A percentile compares a stretch with the other conserved stretches of the same genome.
Evolutionary conservation across 2,329 filamentous ascomycete species (phyloP).

Genomic region (Penicillium corylophilum): DNA sequence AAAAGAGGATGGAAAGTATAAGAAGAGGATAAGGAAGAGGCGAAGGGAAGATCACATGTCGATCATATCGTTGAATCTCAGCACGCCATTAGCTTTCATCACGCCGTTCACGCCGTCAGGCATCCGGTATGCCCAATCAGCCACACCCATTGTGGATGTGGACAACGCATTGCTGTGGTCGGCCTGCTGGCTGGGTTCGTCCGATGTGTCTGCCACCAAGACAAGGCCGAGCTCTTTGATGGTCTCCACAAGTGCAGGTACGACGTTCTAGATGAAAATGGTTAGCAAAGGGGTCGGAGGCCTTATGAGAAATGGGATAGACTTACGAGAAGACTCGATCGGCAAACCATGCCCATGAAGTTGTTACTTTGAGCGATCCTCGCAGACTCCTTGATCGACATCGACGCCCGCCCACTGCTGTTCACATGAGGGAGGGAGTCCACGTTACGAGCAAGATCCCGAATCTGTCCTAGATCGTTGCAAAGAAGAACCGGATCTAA

Average conservation of each 20-base stretch:
- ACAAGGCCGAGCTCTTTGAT: slow-evolving; percentile 94
- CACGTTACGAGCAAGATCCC: slow-evolving; percentile 39
- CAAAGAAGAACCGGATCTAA: slow-evolving; percentile 86
- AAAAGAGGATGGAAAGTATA: slow-evolving; percentile 1
- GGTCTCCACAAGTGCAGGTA: slow-evolving; percentile 85
- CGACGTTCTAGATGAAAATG: slow-evolving; percentile 69
- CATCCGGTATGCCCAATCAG: slow-evolving; percentile 52
- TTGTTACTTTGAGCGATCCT: slow-evolving; percentile 93
- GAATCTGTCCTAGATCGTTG: slow-evolving; percentile 73
- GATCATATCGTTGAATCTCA: slow-evolving; percentile 92
- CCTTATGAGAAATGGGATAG: not conserved
- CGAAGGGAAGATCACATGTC: slow-evolving; percentile 54
- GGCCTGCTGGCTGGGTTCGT: slow-evolving; percentile 44
- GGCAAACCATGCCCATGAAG: slow-evolving; percentile 95
- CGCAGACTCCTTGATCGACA: slow-evolving; percentile 92
- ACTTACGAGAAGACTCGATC: slow-evolving; percentile 78
- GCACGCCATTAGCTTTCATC: slow-evolving; percentile 78
- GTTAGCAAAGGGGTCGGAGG: slow-evolving; percentile 13
- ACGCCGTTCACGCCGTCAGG: slow-evolving; percentile 85
- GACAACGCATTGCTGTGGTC: slow-evolving; percentile 23
- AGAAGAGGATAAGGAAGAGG: slow-evolving; percentile 3
- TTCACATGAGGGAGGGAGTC: slow-evolving; percentile 46
- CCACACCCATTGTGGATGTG: slow-evolving; percentile 31
- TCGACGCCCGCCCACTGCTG: slow-evolving; percentile 69
- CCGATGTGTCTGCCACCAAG: slow-evolving; percentile 82